These are phyloP conservation scores for Diutina sp. DNA, from an alignment of 1,139 yeast species.

Conservation along the genomic window DNA sequence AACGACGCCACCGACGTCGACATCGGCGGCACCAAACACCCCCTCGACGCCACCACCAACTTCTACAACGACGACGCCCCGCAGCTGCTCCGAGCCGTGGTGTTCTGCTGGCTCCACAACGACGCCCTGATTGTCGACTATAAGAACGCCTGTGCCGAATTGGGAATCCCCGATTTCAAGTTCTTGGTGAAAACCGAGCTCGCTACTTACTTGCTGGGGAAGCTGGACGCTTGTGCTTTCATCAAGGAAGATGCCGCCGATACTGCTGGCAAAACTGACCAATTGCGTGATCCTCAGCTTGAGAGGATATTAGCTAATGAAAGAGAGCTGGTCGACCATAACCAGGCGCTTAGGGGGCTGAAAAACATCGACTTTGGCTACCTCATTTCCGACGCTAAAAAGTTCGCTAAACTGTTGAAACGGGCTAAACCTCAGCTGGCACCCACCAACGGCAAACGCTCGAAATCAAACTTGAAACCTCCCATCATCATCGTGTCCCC, in stretches of 20 bases:
- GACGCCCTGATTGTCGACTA: constrained; percentile 77
- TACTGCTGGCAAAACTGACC: constrained; percentile 2
- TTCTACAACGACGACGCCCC: constrained; percentile 40
- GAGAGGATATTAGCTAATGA: constrained; percentile 45
- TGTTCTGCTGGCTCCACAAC: constrained; percentile 71
- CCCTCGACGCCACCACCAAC: constrained; percentile 37
- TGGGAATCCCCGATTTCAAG: constrained; percentile 57
- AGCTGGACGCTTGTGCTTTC: constrained; percentile 43
- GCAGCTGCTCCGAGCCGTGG: constrained; percentile 48
- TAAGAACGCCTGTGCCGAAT: constrained; percentile 55
- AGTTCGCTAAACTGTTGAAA: constrained; percentile 45
- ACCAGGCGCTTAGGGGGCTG: constrained; percentile 66
- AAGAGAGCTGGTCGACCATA: constrained; percentile 62
- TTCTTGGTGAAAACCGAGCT: constrained; percentile 82
- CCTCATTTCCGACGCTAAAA: constrained; percentile 60
- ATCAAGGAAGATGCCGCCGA: constrained; percentile 14
- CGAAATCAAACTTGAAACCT: not conserved
- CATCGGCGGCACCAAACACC: constrained; percentile 15
- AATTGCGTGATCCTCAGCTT: constrained; percentile 36
- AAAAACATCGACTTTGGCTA: constrained; percentile 64
- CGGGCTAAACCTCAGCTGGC: constrained; percentile 13
- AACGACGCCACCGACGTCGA: constrained; percentile 24
- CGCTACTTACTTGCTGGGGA: constrained; percentile 68
- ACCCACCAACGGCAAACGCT: not conserved
- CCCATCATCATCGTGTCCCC: constrained; percentile 94